A percentile compares a stretch with the other conserved stretches of the same genome.
These are phyloP conservation scores for Pseudogymnoascus sp. DNA, from an alignment of 2,329 filamentous ascomycete species.

Conservation along the genomic window DNA sequence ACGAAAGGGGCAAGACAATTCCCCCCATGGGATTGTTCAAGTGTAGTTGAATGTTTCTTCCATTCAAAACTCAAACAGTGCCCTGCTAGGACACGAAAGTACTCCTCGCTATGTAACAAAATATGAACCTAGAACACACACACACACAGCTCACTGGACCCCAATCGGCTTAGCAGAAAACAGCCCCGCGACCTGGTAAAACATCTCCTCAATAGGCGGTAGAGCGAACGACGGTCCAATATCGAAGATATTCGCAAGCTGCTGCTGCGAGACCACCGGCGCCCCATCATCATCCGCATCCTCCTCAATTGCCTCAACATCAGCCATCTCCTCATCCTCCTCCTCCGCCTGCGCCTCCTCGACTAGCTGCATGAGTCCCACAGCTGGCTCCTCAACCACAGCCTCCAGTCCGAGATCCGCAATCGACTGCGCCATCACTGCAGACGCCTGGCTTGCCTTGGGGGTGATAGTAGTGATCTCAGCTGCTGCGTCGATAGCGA, in stretches of 20 bases:
- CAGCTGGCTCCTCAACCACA: conserved; percentile 17
- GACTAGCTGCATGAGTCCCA: conserved; percentile 28
- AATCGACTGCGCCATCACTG: conserved; percentile 46
- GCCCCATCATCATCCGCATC: conserved; percentile 41
- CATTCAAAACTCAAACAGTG: background rate
- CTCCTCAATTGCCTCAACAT: conserved; percentile 32
- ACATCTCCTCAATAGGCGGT: conserved; percentile 65
- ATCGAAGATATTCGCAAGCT: conserved; percentile 62
- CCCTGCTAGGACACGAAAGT: background rate
- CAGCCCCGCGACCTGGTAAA: conserved; percentile 60
- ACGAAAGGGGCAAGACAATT: background rate
- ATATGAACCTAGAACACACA: background rate
- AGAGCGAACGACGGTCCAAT: conserved; percentile 58
- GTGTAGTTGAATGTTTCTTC: background rate
- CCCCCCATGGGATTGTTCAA: background rate
- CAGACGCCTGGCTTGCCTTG: conserved; percentile 45
- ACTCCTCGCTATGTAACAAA: conserved; percentile 10
- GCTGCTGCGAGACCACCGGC: conserved; percentile 58
- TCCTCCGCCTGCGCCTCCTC: conserved; percentile 19
- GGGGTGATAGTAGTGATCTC: conserved; percentile 58
- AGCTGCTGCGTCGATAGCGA: conserved; percentile 66
- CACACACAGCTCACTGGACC: background rate
- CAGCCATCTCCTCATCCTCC: conserved; percentile 25
- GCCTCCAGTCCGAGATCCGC: conserved; percentile 41
- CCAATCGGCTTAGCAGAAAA: conserved; percentile 46